Conservation (phyloP, 1,284 basidiomycete genomes). For the Cutaneotrichosporon sp. region DNA sequence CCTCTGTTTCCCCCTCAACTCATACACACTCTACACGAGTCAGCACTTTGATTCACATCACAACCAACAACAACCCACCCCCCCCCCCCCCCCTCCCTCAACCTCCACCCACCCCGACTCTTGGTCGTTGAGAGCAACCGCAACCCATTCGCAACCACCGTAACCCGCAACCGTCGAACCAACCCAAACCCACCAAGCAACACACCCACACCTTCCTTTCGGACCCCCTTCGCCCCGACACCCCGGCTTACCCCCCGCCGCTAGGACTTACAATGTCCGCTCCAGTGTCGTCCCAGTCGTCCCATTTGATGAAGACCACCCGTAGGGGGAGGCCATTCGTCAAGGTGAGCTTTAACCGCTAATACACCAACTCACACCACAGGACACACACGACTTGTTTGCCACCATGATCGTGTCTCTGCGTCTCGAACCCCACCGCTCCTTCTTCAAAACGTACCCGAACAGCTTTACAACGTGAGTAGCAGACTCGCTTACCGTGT, state of each 20-base stretch:
- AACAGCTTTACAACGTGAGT: slow-evolving; percentile 95
- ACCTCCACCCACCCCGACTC: background rate
- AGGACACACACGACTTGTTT: slow-evolving; percentile 98
- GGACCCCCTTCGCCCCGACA: too few relatives aligned
- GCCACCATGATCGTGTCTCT: slow-evolving; percentile 95
- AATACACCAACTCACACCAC: slow-evolving; percentile 3
- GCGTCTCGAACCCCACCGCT: slow-evolving; percentile 81
- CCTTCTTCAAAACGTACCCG: slow-evolving; percentile 91
- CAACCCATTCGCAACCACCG: background rate
- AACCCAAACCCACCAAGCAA: too few relatives aligned
- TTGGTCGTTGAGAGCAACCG: background rate
- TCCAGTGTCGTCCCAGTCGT: slow-evolving; percentile 49
- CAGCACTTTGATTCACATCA: background rate
- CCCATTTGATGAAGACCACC: slow-evolving; percentile 96
- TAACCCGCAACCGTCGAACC: background rate
- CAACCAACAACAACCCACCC: background rate
- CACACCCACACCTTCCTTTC: background rate
- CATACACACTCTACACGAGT: slow-evolving; percentile 1
- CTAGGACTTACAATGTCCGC: slow-evolving; percentile 22
- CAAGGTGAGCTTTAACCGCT: slow-evolving; percentile 61
- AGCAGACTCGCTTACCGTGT: background rate
- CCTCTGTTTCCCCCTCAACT: background rate
- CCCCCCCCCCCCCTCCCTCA: background rate
- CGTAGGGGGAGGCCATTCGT: slow-evolving; percentile 90
- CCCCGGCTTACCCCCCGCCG: background rate